phyloP scores from a whole-genome alignment of 129 eudicot species.

The Artemisia tridentata region DNA sequence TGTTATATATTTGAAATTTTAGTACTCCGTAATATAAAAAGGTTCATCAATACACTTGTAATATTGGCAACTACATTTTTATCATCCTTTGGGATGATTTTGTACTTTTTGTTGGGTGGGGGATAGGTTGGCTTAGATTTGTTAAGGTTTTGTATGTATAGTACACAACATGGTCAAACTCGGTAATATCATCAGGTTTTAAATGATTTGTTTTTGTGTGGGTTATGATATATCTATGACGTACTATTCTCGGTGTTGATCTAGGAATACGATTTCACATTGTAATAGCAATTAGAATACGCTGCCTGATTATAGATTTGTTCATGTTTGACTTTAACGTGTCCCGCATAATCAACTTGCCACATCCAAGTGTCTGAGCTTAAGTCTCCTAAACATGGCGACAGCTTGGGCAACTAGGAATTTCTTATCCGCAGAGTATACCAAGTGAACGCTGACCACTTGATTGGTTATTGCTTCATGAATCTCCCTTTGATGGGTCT shows the following conservation, averaged over 20 bases:
- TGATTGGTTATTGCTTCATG: too few relatives aligned
- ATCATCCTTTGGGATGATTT: background rate
- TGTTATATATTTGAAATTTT: constrained; percentile 6
- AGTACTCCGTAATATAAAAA: constrained; percentile 17
- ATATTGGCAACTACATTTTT: constrained; percentile 1
- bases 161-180: constrained; percentile 15
- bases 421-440: too few relatives aligned
- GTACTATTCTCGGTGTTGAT: constrained; percentile 4
- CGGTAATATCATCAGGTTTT: constrained; percentile 4
- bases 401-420: too few relatives aligned
- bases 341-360: too few relatives aligned
- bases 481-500: too few relatives aligned
- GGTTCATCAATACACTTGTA: background rate
- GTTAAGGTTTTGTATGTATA: constrained; percentile 27
- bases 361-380: too few relatives aligned
- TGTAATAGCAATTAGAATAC: background rate
- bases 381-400: too few relatives aligned
- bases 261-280: background rate
- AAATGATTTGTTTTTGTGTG: constrained; percentile 18
- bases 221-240: background rate
- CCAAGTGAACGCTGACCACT: too few relatives aligned
- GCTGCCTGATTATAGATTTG: background rate
- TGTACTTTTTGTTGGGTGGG: background rate
- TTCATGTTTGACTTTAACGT: background rate
- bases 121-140: background rate